phyloP scores from a whole-genome alignment of 2,329 filamentous ascomycete genomes.

The Colletotrichum siamense region DNA sequence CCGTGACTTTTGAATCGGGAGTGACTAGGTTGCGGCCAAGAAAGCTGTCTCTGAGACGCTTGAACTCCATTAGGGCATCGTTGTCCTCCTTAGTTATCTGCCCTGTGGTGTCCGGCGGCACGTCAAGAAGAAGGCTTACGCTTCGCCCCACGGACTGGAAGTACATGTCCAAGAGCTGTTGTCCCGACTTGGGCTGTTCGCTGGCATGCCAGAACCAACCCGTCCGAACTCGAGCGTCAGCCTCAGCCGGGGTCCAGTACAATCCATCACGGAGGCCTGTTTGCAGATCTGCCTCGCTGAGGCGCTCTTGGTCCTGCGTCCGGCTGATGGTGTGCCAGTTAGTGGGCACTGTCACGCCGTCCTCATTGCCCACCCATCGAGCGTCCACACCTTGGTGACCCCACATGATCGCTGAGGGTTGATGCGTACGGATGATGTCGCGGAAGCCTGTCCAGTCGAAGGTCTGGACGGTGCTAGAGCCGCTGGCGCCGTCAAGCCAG shows the following conservation, averaged over 20 bases:
- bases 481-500: slow-evolving; percentile 37
- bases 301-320: slow-evolving; percentile 30
- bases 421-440: slow-evolving; percentile 28
- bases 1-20: neutral
- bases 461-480: slow-evolving; percentile 32
- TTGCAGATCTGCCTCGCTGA: slow-evolving; percentile 23
- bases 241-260: neutral
- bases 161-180: neutral
- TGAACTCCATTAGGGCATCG: neutral
- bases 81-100: neutral
- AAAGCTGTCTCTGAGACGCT: neutral
- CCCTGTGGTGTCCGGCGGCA: neutral
- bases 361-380: slow-evolving; percentile 36
- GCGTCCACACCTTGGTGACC: slow-evolving; percentile 33
- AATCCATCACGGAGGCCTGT: neutral
- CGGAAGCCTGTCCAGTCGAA: slow-evolving; percentile 34
- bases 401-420: neutral
- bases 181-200: neutral
- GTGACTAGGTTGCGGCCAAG: neutral
- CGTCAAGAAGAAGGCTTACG: neutral
- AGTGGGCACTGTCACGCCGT: slow-evolving; percentile 28
- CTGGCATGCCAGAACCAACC: neutral
- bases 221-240: neutral
- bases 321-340: slow-evolving; percentile 35
- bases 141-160: neutral